A percentile compares a stretch with the other conserved stretches of the same genome.
phyloP scores from a whole-genome alignment of 2,329 filamentous ascomycete genomes.

The Reticulascus tulasneorum region DNA sequence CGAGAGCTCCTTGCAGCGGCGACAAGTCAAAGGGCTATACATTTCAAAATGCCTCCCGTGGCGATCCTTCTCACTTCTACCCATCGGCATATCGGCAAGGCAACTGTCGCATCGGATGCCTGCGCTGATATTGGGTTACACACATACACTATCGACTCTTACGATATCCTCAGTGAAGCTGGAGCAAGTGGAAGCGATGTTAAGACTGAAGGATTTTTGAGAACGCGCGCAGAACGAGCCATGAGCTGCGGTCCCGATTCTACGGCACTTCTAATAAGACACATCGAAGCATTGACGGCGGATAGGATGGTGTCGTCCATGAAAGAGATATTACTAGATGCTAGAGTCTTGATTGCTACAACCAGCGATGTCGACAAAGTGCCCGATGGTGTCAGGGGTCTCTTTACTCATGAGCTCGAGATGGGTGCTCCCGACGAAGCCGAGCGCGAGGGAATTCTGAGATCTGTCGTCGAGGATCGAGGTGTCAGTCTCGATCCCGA shows the following conservation, averaged over 20 bases:
- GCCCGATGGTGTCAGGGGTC: slow-evolving; percentile 79
- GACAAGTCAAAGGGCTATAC: slow-evolving; percentile 81
- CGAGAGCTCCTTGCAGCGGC: slow-evolving; percentile 84
- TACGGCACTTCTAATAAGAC: slow-evolving; percentile 80
- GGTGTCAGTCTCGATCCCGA: slow-evolving; percentile 75
- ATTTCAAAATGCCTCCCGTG: slow-evolving; percentile 81
- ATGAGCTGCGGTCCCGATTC: slow-evolving; percentile 81
- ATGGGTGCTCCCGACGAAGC: slow-evolving; percentile 89
- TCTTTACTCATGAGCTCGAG: slow-evolving; percentile 95
- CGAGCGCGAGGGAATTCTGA: slow-evolving; percentile 84
- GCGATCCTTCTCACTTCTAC: slow-evolving; percentile 87
- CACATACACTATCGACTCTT: slow-evolving; percentile 82
- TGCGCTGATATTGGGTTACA: slow-evolving; percentile 89
- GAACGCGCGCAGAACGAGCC: slow-evolving; percentile 82
- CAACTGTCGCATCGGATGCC: slow-evolving; percentile 70
- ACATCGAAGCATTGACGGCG: slow-evolving; percentile 86
- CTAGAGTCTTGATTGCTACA: slow-evolving; percentile 83
- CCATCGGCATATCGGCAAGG: slow-evolving; percentile 89
- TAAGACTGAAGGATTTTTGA: slow-evolving; percentile 87
- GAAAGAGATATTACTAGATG: slow-evolving; percentile 75
- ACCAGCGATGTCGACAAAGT: slow-evolving; percentile 95
- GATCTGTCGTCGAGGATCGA: slow-evolving; percentile 70
- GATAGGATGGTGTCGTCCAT: slow-evolving; percentile 85
- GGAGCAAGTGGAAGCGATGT: slow-evolving; percentile 83
- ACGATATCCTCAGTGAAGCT: slow-evolving; percentile 91